Conservation (phyloP, 352 stramenopile species). For the Sclerospora graminicola region DNA sequence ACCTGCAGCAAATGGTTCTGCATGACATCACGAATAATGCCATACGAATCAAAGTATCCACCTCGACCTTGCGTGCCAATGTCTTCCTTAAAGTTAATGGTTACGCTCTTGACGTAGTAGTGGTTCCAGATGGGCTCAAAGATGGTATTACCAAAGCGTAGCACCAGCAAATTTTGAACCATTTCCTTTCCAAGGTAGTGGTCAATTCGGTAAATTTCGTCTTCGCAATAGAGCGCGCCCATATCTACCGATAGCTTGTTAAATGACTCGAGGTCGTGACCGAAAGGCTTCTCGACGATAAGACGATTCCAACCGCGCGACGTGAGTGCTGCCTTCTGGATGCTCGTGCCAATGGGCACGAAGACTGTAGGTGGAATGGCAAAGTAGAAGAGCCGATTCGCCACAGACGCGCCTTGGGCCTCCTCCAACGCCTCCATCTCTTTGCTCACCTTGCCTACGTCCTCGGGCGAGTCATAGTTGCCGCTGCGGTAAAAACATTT, state of each 20-base stretch:
- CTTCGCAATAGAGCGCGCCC: conserved; percentile 61
- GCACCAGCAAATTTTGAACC: conserved; percentile 95
- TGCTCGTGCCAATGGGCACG: conserved; percentile 86
- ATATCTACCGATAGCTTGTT: conserved; percentile 87
- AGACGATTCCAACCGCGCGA: conserved; percentile 90
- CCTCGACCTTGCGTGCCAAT: conserved; percentile 93
- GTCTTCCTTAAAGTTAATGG: conserved; percentile 97
- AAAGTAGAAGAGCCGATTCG: conserved; percentile 94
- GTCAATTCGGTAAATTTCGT: conserved; percentile 96
- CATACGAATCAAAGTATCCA: conserved; percentile 96
- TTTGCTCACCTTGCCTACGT: conserved; percentile 56
- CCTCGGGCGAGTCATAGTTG: conserved; percentile 79
- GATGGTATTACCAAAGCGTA: conserved; percentile 95
- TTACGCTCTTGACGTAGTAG: conserved; percentile 92
- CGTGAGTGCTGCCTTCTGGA: conserved; percentile 87
- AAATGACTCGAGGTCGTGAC: conserved; percentile 90
- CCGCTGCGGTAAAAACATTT: conserved; percentile 74
- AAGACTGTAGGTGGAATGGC: conserved; percentile 95
- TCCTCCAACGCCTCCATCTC: conserved; percentile 64
- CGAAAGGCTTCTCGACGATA: conserved; percentile 98
- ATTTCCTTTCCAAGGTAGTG: conserved; percentile 97
- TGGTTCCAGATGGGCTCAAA: conserved; percentile 97
- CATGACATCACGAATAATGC: conserved; percentile 99
- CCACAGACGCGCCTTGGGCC: conserved; percentile 30
- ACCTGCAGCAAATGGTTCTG: conserved; percentile 99